A percentile compares a stretch with the other conserved stretches of the same genome.
These are phyloP conservation scores for Mortierella sp. DNA, from an alignment of 371 early-diverging fungal genomes.

Conservation along the genomic window DNA sequence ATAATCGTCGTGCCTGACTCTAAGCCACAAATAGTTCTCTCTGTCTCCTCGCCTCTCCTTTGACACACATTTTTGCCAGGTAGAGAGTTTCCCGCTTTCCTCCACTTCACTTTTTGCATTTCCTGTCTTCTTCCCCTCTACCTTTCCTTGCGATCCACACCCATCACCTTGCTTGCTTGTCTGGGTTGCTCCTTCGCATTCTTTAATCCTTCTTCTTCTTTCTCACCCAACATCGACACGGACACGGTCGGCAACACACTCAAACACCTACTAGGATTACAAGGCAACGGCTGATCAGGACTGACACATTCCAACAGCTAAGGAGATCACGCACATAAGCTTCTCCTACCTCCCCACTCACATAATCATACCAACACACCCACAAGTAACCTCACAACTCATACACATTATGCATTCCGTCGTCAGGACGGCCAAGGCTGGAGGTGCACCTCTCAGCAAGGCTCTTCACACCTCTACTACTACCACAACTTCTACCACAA, in stretches of 20 bases:
- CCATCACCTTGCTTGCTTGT: not conserved
- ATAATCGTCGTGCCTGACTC: not conserved
- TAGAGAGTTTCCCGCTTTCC: not conserved
- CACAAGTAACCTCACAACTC: not conserved
- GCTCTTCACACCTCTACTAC: not conserved
- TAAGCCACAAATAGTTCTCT: slow-evolving; percentile 7
- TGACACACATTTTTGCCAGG: not conserved
- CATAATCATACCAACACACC: not conserved
- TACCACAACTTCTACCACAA: not conserved
- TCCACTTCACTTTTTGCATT: not conserved
- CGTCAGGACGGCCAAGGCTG: slow-evolving; percentile 14
- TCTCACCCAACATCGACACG: not conserved
- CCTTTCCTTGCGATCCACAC: not conserved
- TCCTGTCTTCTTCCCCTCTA: not conserved
- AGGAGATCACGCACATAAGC: not conserved
- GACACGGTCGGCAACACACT: not conserved
- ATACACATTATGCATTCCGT: slow-evolving; percentile 7
- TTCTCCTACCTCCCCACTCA: not conserved
- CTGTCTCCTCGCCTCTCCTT: not conserved
- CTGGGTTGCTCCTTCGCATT: not conserved
- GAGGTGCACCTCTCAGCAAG: slow-evolving; percentile 9
- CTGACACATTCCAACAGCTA: not conserved
- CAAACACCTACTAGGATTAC: not conserved
- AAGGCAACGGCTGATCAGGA: not conserved
- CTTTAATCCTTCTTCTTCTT: not conserved